Conservation (phyloP, 306 rosid species). For the apple (Malus domestica) region ASM211411v1 NC_041799.1:11973001-11973500, state of each 20-base stretch:
- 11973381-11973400: slow-evolving; percentile 43
- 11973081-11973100: neutral
- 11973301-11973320: neutral
- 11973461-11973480: neutral
- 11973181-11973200: slow-evolving; percentile 23
- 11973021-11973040: neutral
- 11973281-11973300: neutral
- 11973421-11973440: neutral
- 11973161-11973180: slow-evolving; percentile 54
- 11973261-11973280: neutral
- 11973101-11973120: neutral
- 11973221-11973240: neutral
- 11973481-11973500: neutral
- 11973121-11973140: slow-evolving; percentile 67
- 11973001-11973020: neutral
- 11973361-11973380: slow-evolving; percentile 44
- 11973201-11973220: neutral
- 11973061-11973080: neutral
- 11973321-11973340: slow-evolving; percentile 41
- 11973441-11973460: no score
- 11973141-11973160: slow-evolving; percentile 60
- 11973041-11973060: neutral
- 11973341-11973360: slow-evolving; percentile 26
- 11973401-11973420: slow-evolving; percentile 9
- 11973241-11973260: neutral